phyloP scores from a whole-genome alignment of 2,329 filamentous ascomycete genomes.

The Alternaria ventricosa region DNA sequence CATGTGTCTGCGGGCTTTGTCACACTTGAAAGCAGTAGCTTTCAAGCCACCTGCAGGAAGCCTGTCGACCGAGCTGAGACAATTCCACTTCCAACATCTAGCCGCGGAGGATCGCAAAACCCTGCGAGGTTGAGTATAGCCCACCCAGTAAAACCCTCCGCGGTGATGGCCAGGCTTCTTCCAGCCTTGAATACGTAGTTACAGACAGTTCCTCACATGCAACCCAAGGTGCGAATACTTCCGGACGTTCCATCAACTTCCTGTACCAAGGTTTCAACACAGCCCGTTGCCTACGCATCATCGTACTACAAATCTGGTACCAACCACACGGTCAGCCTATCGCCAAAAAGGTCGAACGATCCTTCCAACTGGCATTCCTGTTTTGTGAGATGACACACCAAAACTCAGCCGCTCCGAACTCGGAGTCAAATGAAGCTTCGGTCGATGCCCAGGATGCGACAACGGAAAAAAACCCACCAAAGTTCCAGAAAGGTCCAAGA shows the following conservation, averaged over 20 bases:
- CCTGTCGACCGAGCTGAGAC: background rate
- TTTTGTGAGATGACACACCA: background rate
- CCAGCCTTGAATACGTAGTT: background rate
- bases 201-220: background rate
- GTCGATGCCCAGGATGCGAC: background rate
- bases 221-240: background rate
- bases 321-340: background rate
- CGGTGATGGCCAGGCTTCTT: background rate
- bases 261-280: background rate
- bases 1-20: background rate
- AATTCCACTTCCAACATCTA: too few species aligned
- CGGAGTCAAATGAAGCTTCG: background rate
- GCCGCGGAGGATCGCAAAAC: background rate
- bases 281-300: background rate
- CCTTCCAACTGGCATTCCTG: too few species aligned
- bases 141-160: background rate
- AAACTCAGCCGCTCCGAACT: background rate
- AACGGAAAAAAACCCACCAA: background rate
- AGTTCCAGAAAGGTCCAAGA: background rate
- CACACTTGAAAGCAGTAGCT: background rate
- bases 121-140: background rate
- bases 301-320: background rate
- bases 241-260: background rate
- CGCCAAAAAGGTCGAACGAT: background rate
- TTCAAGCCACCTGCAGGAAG: background rate